phyloP scores from a whole-genome alignment of 345 rosid species.

The Orychophragmus violaceus region DNA sequence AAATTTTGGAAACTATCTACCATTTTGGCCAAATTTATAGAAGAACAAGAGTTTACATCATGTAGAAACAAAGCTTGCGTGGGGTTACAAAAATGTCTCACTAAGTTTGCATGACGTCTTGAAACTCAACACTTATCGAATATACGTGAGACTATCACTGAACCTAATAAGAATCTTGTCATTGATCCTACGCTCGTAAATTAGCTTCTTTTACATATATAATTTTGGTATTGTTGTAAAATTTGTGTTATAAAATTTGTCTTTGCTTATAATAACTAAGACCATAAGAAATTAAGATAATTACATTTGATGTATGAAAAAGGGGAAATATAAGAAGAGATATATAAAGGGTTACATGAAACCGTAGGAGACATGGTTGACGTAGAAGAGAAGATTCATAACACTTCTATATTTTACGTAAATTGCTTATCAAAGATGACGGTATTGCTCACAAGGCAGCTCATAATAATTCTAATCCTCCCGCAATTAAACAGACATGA shows the following conservation, averaged over 20 bases:
- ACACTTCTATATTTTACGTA: background rate
- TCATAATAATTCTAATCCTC: background rate
- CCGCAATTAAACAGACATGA: background rate
- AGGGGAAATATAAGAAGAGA: background rate
- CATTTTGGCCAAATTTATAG: background rate
- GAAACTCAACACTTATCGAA: background rate
- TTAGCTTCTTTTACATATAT: background rate
- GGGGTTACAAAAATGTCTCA: constrained; percentile 4
- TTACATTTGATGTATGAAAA: background rate
- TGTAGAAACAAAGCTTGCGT: background rate
- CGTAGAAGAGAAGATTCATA: constrained; percentile 25
- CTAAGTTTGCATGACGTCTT: constrained; percentile 13
- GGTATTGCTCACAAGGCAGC: constrained; percentile 21
- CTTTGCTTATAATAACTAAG: background rate
- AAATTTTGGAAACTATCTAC: background rate
- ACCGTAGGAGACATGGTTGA: constrained; percentile 19
- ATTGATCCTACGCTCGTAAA: background rate
- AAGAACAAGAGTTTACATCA: background rate
- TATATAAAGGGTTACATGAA: background rate
- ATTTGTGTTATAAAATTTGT: background rate
- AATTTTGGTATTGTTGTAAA: background rate
- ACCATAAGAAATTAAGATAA: background rate
- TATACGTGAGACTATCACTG: background rate
- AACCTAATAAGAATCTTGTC: constrained; percentile 5
- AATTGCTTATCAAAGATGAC: constrained; percentile 11